These are phyloP conservation scores for Xylariaceae sp. DNA, from an alignment of 2,329 filamentous ascomycete genomes.

Conservation along the genomic window DNA sequence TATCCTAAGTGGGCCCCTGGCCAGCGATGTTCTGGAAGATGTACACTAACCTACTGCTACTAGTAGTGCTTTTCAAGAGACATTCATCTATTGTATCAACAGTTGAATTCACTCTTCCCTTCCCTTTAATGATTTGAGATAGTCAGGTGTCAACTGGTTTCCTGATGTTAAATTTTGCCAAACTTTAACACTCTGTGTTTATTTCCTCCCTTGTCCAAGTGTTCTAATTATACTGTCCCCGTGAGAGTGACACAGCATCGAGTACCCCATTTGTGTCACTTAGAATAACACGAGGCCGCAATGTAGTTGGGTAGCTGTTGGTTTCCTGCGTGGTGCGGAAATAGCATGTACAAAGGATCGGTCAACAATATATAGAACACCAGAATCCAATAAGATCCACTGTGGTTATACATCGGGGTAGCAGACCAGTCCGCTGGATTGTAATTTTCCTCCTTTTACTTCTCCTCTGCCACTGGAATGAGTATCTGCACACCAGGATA, in stretches of 20 bases:
- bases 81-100: too few relatives aligned
- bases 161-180: not conserved
- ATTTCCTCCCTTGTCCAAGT: not conserved
- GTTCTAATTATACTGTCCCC: conserved; percentile 7
- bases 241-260: conserved; percentile 10
- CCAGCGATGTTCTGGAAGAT: too few relatives aligned
- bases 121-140: too few relatives aligned
- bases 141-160: not conserved
- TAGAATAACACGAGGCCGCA: conserved; percentile 14
- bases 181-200: too few relatives aligned
- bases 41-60: too few relatives aligned
- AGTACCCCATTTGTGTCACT: conserved; percentile 14
- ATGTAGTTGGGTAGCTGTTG: conserved; percentile 3
- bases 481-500: not conserved
- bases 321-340: conserved; percentile 10
- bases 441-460: not conserved
- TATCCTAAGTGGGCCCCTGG: too few relatives aligned
- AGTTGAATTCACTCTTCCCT: too few relatives aligned
- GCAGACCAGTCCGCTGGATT: not conserved
- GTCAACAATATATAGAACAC: not conserved
- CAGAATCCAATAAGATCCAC: not conserved
- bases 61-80: too few relatives aligned
- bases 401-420: not conserved
- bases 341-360: conserved; percentile 9
- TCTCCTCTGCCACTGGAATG: too few relatives aligned